Evolutionary conservation across 2,329 filamentous ascomycete genomes (phyloP), one percentile per base, ranked within the genome.

Genomic region (Fusarium foetens): DNA sequence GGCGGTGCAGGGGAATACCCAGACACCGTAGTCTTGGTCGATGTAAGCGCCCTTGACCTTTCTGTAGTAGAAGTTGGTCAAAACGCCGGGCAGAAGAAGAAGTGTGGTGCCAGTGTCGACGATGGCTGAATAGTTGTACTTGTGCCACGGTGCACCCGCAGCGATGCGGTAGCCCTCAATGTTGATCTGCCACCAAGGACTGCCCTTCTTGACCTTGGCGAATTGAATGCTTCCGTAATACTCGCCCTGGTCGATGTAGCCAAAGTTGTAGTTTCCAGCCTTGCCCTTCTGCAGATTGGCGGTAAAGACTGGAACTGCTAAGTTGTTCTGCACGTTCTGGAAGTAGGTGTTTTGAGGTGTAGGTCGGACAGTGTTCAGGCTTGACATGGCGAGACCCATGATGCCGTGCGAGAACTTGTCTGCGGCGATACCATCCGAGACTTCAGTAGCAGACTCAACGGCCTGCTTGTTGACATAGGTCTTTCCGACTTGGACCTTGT

Each of bases 81-180:
- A 83, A 36, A 78, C 72, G 61, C 85, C 78, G 31, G 89, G 88
- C 23, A 91, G 80, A 70, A 92, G 84, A 61, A 92, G 80, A 35
- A 93, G 88, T 2, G 90, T 91, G 62, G 91, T 93, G 59, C 91
- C 92, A 5, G 91, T 93, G 82, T 93, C 91, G 76, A 89, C 89
- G 79, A 93, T 92, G 73, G 85, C 86, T 1, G 83, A 82, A 29
- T 84, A 83, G 10, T 88, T 67, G 23, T 76, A 57, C 9, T 64
- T 48, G 16, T 65, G 52, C 60, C 72, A 79, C 0, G 48, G 35
- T 7, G 60, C 58, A 3, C 69, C 69, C 1, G 36, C 49, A 39
- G 88, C 90, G 58, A 91, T 77, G 42, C 82, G 82, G 81, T 90
- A 91, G 25, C 86, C 88, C 29, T 83, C 82, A 16, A 88, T 82